These are phyloP conservation scores for Shiraia sp. DNA, from an alignment of 2,329 filamentous ascomycete species.

Conservation along the genomic window DNA sequence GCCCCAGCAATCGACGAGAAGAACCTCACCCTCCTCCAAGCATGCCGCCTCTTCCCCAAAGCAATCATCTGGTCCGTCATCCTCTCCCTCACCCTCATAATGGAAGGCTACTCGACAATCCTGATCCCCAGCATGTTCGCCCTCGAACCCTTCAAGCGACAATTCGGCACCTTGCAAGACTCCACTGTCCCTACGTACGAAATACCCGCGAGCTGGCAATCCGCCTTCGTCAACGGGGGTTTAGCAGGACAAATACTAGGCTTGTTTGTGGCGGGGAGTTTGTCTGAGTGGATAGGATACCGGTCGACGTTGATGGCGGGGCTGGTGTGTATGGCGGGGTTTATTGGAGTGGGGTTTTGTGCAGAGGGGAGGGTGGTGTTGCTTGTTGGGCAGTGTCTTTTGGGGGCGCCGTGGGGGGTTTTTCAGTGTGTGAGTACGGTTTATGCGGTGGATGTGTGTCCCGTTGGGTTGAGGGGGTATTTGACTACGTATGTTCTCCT, in stretches of 20 bases:
- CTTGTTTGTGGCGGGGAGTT: constrained; percentile 46
- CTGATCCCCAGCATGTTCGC: constrained; percentile 75
- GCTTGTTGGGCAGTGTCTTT: constrained; percentile 17
- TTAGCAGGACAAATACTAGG: constrained; percentile 47
- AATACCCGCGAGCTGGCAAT: constrained; percentile 48
- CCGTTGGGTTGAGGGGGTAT: constrained; percentile 63
- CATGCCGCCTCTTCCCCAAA: constrained; percentile 78
- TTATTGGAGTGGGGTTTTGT: constrained; percentile 20
- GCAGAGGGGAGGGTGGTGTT: constrained; percentile 13
- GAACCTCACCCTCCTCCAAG: constrained; percentile 61
- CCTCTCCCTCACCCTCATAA: constrained; percentile 80
- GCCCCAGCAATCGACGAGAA: constrained; percentile 7
- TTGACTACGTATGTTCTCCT: constrained; percentile 63
- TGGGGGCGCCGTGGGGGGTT: constrained; percentile 46
- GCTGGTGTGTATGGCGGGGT: constrained; percentile 8
- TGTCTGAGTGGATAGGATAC: constrained; percentile 45
- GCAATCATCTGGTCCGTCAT: constrained; percentile 80
- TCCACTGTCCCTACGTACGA: constrained; percentile 24
- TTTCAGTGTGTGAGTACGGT: constrained; percentile 47
- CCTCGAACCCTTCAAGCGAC: constrained; percentile 44
- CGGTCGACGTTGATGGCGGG: constrained; percentile 16
- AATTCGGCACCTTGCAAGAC: constrained; percentile 34
- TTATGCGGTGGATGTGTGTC: constrained; percentile 62
- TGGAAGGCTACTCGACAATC: constrained; percentile 84
- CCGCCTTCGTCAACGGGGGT: constrained; percentile 47